Base-by-base conservation (phyloP, 805 yeast genomes). In the Suhomyces emberorum region DNA sequence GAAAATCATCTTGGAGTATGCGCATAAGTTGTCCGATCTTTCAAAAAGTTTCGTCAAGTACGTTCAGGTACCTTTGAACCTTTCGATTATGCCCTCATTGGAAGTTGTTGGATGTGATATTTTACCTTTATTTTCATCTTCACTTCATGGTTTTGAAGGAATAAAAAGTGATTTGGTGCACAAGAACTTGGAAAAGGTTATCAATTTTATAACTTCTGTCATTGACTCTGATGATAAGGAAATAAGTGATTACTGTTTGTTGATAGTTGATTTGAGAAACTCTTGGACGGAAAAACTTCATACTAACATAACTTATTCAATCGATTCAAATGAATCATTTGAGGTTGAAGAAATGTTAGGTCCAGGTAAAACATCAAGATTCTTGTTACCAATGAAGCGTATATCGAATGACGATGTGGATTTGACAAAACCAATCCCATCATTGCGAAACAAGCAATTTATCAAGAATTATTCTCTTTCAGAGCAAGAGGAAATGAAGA, bases 91-190 rank as follows among this genome's bases (percentile, higher is more conserved):
- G 43, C 78, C 89, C 2, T 77, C 88, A 31, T 71, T 85, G 27
- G 95, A 85, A 46, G 57, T 87, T 3, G 81, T 83, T 2, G 81
- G 86, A 3, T 83, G 82, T 54, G 95, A 88, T 49, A 63, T 91
- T 4, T 59, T 87, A 11, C 88, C 88, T 1, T 50, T 83, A 25
- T 55, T 42, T 44, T 63, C 41, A 5, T 48, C 63, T 3, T 50
- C 60, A 0, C 39, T 57, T 11, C 43, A 47, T 23, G 57, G 50
- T 2, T 35, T 48, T 30, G 38, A 42, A 9, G 43, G 34, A 6
- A 12, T 21, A 7, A 14, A 20, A 15, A 27, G 18, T 7, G 24
- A 31, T 10, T 11, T 18, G 7, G 20, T 21, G 3, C 37, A 38
- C 22, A 35, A 46, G 19, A 38, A 53, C 27, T 39, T 70, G 19